These are phyloP conservation scores for Nicotiana undulata DNA, from an alignment of 257 asterid species.

Conservation along the genomic window DNA sequence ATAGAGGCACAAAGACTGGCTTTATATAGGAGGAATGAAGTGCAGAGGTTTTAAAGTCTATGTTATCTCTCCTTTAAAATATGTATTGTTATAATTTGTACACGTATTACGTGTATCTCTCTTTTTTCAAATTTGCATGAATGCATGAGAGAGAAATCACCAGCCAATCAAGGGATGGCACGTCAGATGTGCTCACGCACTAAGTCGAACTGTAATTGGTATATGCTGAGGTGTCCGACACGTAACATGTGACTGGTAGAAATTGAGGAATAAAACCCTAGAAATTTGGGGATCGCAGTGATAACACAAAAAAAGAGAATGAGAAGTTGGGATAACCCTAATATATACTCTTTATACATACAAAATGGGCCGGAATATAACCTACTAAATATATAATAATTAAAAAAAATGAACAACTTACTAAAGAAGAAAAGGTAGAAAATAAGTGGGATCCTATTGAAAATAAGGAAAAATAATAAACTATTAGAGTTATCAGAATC, in stretches of 20 bases:
- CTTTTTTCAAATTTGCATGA: not conserved
- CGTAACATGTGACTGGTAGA: not conserved
- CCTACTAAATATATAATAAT: not conserved
- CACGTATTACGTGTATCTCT: not conserved
- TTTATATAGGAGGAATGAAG: not conserved
- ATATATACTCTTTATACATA: not conserved
- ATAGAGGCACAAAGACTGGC: not conserved
- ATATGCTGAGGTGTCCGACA: not conserved
- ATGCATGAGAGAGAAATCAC: not conserved
- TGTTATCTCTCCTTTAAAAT: not conserved
- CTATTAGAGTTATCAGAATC: not conserved
- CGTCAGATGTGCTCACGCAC: not conserved
- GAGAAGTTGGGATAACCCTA: not conserved
- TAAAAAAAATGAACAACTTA: not conserved
- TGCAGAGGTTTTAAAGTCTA: not conserved
- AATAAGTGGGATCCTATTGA: not conserved
- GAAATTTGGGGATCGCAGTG: too few species aligned
- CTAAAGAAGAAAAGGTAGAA: not conserved
- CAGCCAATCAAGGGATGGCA: not conserved
- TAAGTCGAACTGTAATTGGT: not conserved
- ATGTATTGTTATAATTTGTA: not conserved
- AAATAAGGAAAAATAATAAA: not conserved
- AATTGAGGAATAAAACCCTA: slow-evolving; percentile 8
- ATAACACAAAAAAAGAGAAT: not conserved
- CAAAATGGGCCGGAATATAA: not conserved